A percentile compares a stretch with the other conserved stretches of the same genome.
phyloP scores from a whole-genome alignment of 129 eudicot species.

The Flaveria trinervia region DNA sequence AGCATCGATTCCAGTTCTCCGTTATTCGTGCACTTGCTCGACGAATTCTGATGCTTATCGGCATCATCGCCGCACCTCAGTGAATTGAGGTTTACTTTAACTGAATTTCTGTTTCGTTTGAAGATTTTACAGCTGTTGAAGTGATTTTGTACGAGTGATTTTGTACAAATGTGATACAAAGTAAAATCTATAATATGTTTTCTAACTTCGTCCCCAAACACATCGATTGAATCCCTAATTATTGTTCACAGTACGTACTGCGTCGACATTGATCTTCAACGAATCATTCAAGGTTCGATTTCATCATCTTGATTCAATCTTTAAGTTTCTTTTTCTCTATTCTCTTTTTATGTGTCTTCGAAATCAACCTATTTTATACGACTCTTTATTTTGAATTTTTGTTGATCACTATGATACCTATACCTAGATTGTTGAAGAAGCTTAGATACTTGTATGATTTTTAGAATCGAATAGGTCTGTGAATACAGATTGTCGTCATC shows the following conservation, averaged over 20 bases:
- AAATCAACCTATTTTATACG: background rate
- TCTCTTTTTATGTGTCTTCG: background rate
- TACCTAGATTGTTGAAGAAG: too few species aligned
- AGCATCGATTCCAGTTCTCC: constrained; percentile 12
- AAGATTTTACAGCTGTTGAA: background rate
- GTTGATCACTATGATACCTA: too few species aligned
- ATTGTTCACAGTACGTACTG: too few species aligned
- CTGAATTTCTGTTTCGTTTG: background rate
- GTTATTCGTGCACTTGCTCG: constrained; percentile 16
- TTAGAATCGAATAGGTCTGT: too few species aligned
- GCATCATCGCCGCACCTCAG: constrained; percentile 21
- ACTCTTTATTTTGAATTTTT: too few species aligned
- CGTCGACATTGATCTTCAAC: too few species aligned
- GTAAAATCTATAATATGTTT: too few species aligned
- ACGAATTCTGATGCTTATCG: constrained; percentile 16
- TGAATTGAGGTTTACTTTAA: constrained; percentile 18
- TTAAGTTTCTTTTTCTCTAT: background rate
- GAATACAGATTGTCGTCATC: too few species aligned
- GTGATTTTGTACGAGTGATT: background rate
- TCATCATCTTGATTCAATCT: constrained; percentile 4
- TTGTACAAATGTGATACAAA: too few species aligned
- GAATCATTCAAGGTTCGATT: background rate
- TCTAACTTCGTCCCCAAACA: too few species aligned
- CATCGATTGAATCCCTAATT: too few species aligned
- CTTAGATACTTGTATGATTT: too few species aligned